phyloP scores from a whole-genome alignment of 1,284 basidiomycete genomes.

The Papiliotrema nemorosa region DNA sequence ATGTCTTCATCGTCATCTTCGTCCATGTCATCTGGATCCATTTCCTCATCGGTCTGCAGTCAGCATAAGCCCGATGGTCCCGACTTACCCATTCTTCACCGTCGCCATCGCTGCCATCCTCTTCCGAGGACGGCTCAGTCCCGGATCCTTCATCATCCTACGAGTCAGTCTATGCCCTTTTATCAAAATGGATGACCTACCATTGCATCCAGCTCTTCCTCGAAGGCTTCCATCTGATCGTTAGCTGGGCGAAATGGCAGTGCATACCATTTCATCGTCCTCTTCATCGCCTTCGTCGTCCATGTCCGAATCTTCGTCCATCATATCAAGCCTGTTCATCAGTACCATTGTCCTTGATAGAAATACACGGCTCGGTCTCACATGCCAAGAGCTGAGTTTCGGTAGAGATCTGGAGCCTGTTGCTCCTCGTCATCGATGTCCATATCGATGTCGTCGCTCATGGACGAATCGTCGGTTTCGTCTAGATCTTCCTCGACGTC shows the following conservation, averaged over 20 bases:
- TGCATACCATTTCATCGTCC: constrained; percentile 52
- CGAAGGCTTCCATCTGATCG: constrained; percentile 23
- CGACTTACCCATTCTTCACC: constrained; percentile 38
- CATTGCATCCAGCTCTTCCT: constrained; percentile 38
- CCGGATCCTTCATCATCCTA: constrained; percentile 60
- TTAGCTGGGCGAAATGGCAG: constrained; percentile 13
- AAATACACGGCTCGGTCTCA: constrained; percentile 50
- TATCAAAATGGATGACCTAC: constrained; percentile 7
- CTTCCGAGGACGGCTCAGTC: constrained; percentile 42
- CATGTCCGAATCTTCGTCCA: constrained; percentile 57
- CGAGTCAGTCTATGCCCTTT: constrained; percentile 8
- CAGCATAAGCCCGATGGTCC: not conserved
- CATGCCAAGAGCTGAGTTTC: constrained; percentile 96
- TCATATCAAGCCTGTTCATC: not conserved
- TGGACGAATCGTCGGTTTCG: constrained; percentile 25
- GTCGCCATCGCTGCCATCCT: constrained; percentile 45
- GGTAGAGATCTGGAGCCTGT: constrained; percentile 77
- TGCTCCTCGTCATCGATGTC: constrained; percentile 52
- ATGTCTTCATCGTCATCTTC: constrained; percentile 21
- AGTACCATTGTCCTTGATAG: not conserved
- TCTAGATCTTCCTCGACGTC: constrained; percentile 44
- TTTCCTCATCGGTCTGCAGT: constrained; percentile 31
- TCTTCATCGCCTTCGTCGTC: constrained; percentile 76
- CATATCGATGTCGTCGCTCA: constrained; percentile 58
- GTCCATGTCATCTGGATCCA: constrained; percentile 34